A percentile compares a stretch with the other conserved stretches of the same genome.
phyloP scores from a whole-genome alignment of 169 alveolate genomes.

The Plasmodium berghei region DNA sequence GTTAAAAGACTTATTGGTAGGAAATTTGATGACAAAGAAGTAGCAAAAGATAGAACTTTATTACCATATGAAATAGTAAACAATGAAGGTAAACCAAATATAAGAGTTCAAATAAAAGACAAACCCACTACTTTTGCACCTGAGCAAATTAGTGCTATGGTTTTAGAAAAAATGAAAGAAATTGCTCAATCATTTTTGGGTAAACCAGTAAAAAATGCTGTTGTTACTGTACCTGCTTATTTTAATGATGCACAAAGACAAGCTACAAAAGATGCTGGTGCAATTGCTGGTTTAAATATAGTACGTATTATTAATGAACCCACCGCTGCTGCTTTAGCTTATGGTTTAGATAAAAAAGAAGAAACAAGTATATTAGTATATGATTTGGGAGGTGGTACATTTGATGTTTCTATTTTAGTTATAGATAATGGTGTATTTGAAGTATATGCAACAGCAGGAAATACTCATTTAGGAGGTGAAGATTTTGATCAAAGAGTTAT shows the following conservation, averaged over 20 bases:
- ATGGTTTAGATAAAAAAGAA: slow-evolving; percentile 97
- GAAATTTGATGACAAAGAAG: slow-evolving; percentile 95
- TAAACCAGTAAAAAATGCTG: slow-evolving; percentile 95
- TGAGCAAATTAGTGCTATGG: slow-evolving; percentile 99
- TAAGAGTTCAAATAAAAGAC: slow-evolving; percentile 93
- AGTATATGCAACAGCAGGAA: slow-evolving; percentile 98
- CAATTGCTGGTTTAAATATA: slow-evolving; percentile 98
- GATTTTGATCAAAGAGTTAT: slow-evolving; percentile 94
- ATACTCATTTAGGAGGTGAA: slow-evolving; percentile 99
- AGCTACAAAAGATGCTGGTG: slow-evolving; percentile 99
- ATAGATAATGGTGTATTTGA: slow-evolving; percentile 98
- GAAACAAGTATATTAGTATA: slow-evolving; percentile 97
- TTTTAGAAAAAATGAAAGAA: slow-evolving; percentile 97
- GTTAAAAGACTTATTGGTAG: slow-evolving; percentile 99
- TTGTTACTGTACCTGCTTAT: slow-evolving; percentile 98
- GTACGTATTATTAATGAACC: slow-evolving; percentile 99
- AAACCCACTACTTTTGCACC: slow-evolving; percentile 95
- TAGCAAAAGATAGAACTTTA: slow-evolving; percentile 95
- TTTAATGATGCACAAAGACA: slow-evolving; percentile 99
- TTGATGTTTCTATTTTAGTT: slow-evolving; percentile 98
- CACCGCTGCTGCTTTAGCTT: slow-evolving; percentile 99
- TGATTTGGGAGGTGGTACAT: slow-evolving; percentile 99
- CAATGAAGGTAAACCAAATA: slow-evolving; percentile 95
- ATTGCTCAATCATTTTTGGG: slow-evolving; percentile 98
- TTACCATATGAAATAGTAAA: slow-evolving; percentile 96